Conservation (phyloP, 805 yeast species). For the Zygotorulaspora danielsina region DNA sequence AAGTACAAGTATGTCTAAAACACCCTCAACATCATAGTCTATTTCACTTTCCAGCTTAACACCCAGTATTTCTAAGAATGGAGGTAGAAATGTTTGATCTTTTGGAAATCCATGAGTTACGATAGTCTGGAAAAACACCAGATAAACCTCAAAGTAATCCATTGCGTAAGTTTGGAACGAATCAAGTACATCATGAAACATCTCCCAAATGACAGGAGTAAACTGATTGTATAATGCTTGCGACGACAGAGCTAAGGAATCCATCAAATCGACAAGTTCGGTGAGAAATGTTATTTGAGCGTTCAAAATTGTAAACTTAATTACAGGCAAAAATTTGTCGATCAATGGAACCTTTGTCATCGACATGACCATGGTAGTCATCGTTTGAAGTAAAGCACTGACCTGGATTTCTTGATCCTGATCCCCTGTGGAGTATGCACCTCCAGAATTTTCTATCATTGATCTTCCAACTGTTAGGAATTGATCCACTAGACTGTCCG, state of each 20-base stretch:
- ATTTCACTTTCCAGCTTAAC: conserved; percentile 32
- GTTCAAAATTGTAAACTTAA: conserved; percentile 54
- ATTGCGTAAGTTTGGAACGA: conserved; percentile 56
- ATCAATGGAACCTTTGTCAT: conserved; percentile 57
- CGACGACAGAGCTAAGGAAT: conserved; percentile 49
- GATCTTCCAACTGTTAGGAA: conserved; percentile 55
- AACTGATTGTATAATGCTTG: conserved; percentile 43
- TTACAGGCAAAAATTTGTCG: conserved; percentile 52
- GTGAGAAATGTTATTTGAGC: conserved; percentile 57
- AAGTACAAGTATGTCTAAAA: conserved; percentile 33
- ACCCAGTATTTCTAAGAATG: conserved; percentile 29
- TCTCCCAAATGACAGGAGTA: conserved; percentile 51
- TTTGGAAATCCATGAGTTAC: conserved; percentile 49
- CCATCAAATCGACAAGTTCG: conserved; percentile 60
- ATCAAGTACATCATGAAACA: conserved; percentile 45
- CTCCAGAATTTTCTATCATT: conserved; percentile 44
- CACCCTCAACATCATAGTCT: conserved; percentile 40
- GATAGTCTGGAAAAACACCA: conserved; percentile 53
- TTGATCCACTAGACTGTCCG: conserved; percentile 56
- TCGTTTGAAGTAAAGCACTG: conserved; percentile 61
- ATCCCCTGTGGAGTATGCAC: conserved; percentile 37
- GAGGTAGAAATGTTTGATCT: conserved; percentile 28
- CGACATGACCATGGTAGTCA: conserved; percentile 67
- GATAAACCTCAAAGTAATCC: conserved; percentile 54
- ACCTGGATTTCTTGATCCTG: conserved; percentile 68